Conservation (phyloP, 805 yeast species). For the Cyberlindnera mycetangii region DNA sequence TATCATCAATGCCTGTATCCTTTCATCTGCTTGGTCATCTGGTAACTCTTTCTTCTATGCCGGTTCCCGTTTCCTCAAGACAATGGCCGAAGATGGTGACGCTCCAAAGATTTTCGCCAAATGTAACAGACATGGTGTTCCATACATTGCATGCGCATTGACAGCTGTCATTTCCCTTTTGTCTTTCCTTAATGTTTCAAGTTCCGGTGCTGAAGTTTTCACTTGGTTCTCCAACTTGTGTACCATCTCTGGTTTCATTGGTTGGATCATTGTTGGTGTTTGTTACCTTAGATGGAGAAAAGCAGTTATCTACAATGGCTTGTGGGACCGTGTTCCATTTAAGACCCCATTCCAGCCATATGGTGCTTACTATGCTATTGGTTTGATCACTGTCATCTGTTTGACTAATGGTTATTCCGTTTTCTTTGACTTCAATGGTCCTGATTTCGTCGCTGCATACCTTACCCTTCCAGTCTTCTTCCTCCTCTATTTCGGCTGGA, state of each 20-base stretch:
- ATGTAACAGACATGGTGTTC: constrained; percentile 71
- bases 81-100: constrained; percentile 68
- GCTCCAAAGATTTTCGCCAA: constrained; percentile 69
- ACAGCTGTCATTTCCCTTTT: constrained; percentile 47
- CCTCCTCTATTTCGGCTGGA: constrained; percentile 56
- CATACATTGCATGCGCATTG: constrained; percentile 48
- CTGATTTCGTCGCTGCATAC: constrained; percentile 71
- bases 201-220: constrained; percentile 56
- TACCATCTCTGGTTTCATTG: constrained; percentile 71
- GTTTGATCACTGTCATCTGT: constrained; percentile 48
- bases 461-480: constrained; percentile 59
- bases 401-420: constrained; percentile 74
- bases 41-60: constrained; percentile 78
- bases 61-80: constrained; percentile 70
- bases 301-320: constrained; percentile 52
- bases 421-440: constrained; percentile 40
- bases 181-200: constrained; percentile 67
- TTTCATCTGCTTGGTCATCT: constrained; percentile 78
- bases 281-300: constrained; percentile 68
- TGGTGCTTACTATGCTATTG: constrained; percentile 52
- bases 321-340: constrained; percentile 57
- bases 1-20: constrained; percentile 73
- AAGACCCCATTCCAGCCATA: constrained; percentile 54
- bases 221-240: constrained; percentile 73
- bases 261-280: constrained; percentile 70